These are phyloP conservation scores for Thermothelomyces thermophilus DNA, from an alignment of 2,329 filamentous ascomycete species.

Conservation along the genomic window DNA sequence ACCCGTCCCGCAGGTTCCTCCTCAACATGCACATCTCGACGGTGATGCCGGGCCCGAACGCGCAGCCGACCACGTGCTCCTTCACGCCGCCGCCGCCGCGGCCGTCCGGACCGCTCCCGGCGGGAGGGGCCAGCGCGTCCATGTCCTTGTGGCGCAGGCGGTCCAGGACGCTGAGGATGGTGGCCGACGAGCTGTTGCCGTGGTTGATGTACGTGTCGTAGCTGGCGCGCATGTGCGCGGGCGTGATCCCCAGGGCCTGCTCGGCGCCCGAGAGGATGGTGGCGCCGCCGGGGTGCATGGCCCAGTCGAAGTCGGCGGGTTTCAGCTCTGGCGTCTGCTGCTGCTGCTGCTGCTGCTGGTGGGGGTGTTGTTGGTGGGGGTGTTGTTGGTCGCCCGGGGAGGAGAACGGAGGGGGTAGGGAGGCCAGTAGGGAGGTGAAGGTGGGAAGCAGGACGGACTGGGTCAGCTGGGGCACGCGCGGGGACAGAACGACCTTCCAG, in stretches of 20 bases:
- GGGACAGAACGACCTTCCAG: constrained; percentile 61
- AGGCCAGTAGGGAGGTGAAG: constrained; percentile 48
- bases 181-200: constrained; percentile 64
- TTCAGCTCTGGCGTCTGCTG: constrained; percentile 31
- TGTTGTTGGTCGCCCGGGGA: too few relatives aligned
- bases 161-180: constrained; percentile 62
- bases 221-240: constrained; percentile 62
- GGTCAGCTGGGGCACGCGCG: constrained; percentile 53
- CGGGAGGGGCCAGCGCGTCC: constrained; percentile 43
- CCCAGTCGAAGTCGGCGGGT: constrained; percentile 62
- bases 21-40: constrained; percentile 64
- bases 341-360: constrained; percentile 24
- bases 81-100: constrained; percentile 34
- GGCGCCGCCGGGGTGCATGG: constrained; percentile 62
- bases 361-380: too few relatives aligned
- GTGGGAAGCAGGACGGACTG: constrained; percentile 44
- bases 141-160: constrained; percentile 53
- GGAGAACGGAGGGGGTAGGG: constrained; percentile 34
- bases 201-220: constrained; percentile 62
- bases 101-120: too few relatives aligned
- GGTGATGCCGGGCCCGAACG: constrained; percentile 63
- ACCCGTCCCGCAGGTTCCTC: constrained; percentile 33
- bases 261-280: constrained; percentile 61
- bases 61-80: constrained; percentile 59
- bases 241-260: constrained; percentile 47